These are phyloP conservation scores for Suillus alpinus DNA, from an alignment of 768 basidiomycete genomes.

Conservation along the genomic window DNA sequence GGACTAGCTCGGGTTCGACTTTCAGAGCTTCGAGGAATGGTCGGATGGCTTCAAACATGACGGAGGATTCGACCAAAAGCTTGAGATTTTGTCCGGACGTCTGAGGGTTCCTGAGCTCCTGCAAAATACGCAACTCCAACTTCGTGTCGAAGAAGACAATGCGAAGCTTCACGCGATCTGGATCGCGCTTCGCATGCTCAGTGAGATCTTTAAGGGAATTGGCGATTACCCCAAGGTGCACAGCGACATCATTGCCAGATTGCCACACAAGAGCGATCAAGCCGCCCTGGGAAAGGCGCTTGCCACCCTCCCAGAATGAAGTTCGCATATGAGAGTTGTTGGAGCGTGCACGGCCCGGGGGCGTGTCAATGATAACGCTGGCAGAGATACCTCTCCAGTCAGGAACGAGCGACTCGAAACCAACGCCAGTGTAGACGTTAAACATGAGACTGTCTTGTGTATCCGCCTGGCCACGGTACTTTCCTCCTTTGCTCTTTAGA, in stretches of 20 bases:
- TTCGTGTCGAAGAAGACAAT: constrained; percentile 64
- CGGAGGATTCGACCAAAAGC: constrained; percentile 56
- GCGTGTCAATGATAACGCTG: constrained; percentile 45
- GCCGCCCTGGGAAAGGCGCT: constrained; percentile 58
- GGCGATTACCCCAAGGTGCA: constrained; percentile 54
- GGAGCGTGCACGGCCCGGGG: constrained; percentile 54
- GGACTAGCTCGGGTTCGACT: constrained; percentile 53
- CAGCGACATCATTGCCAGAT: constrained; percentile 27
- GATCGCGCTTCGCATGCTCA: constrained; percentile 36
- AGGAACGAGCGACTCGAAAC: constrained; percentile 44
- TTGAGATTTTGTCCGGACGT: constrained; percentile 21
- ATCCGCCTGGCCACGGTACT: constrained; percentile 45
- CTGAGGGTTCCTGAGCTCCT: constrained; percentile 31
- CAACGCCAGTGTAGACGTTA: constrained; percentile 57
- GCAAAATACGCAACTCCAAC: constrained; percentile 47
- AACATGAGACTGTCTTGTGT: constrained; percentile 52
- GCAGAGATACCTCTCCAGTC: constrained; percentile 53
- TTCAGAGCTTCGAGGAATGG: constrained; percentile 66
- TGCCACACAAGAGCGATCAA: constrained; percentile 62
- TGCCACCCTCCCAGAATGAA: constrained; percentile 63
- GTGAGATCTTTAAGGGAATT: constrained; percentile 44
- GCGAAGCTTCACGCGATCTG: constrained; percentile 40
- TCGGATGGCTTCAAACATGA: constrained; percentile 66
- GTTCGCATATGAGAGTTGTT: constrained; percentile 35
- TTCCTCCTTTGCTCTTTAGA: constrained; percentile 54